A percentile compares a stretch with the other conserved stretches of the same genome.
Evolutionary conservation across 2,329 filamentous ascomycete genomes (phyloP).

Genomic region (Thyridium curvatum): DNA sequence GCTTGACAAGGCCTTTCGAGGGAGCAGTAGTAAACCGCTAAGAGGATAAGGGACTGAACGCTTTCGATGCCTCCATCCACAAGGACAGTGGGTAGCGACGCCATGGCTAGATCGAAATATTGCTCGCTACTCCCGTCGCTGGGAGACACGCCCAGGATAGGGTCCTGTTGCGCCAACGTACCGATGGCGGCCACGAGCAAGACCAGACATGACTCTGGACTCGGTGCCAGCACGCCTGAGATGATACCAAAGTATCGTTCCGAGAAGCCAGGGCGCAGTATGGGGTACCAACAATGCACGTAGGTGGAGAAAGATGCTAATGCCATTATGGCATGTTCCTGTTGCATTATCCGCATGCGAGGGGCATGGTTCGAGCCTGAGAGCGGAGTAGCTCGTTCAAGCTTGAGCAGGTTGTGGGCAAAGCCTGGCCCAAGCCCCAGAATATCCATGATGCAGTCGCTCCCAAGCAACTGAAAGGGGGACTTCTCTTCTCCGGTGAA

Average conservation of each 20-base stretch:
- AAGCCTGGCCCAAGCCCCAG: conserved; percentile 5
- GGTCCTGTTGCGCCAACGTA: conserved; percentile 9
- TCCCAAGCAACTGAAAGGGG: conserved; percentile 3
- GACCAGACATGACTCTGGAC: conserved; percentile 14
- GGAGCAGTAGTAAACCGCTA: conserved; percentile 19
- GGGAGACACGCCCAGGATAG: conserved; percentile 5
- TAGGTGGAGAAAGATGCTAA: conserved; percentile 15
- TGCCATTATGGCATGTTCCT: conserved; percentile 12
- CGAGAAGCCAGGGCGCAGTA: conserved; percentile 14
- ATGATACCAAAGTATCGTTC: conserved; percentile 13
- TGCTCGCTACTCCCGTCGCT: conserved; percentile 6
- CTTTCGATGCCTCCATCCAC: conserved; percentile 14
- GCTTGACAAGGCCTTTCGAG: conserved; percentile 19
- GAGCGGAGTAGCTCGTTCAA: conserved; percentile 4
- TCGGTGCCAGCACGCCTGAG: conserved; percentile 10
- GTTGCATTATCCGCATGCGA: conserved; percentile 11
- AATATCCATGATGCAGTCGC: conserved; percentile 3
- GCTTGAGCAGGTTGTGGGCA: conserved; percentile 5
- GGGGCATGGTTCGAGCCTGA: not conserved
- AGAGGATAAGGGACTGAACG: conserved; percentile 17
- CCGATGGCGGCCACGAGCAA: conserved; percentile 20
- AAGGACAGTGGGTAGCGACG: conserved; percentile 13
- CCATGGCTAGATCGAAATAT: conserved; percentile 13
- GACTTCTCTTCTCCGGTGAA: conserved; percentile 6
- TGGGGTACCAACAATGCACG: conserved; percentile 20